Evolutionary conservation across 2,329 filamentous ascomycete species (phyloP), one percentile per base, ranked within the genome.

Genomic region (Pyricularia sp.): DNA sequence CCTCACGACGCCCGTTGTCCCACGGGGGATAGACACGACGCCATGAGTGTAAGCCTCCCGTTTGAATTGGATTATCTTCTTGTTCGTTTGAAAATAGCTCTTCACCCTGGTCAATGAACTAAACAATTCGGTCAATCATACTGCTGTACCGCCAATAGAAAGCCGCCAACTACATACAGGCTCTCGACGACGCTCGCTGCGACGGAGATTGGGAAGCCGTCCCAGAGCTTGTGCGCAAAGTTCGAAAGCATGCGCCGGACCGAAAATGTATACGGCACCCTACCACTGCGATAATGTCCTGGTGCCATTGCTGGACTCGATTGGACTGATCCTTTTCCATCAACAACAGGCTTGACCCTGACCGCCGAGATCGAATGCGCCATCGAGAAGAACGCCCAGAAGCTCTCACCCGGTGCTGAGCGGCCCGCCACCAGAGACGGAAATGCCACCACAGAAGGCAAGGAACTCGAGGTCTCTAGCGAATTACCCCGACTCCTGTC

Each of bases 201-300:
- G 89, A 94, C 75, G 93, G 91, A 68, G 90, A 89, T 78, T 99
- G 95, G 95, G 84, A 88, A 73, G 88, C 92, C 33, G 86, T 98
- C 33, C 92, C 92, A 30, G 94, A 98, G 81, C 86, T 97, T 72
- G 90, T 95, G 75, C 89, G 94, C 78, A 99, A 99, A 81, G 86
- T 98, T 75, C 91, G 91, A 76, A 98, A 99, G 80, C 94, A 99
- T 85, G 92, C 93, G 74, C 90, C 93, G 59, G 87, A 92, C 71
- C 88, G 92, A 78, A 87, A 87, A 80, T 97, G 94, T 97, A n/a
- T n/a, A 90, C 74, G 87, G 76, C 72, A 69, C 70, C 66, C 70
- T 65, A 63, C 67, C 55, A 64, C 64, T 69, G 61, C 31, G 42
- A n/a, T 66, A 65, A 55, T 66, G 69, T 71, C 70, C 69, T 67